Conservation (phyloP, 2,329 filamentous ascomycete genomes). For the Ophiostoma sp. region DNA sequence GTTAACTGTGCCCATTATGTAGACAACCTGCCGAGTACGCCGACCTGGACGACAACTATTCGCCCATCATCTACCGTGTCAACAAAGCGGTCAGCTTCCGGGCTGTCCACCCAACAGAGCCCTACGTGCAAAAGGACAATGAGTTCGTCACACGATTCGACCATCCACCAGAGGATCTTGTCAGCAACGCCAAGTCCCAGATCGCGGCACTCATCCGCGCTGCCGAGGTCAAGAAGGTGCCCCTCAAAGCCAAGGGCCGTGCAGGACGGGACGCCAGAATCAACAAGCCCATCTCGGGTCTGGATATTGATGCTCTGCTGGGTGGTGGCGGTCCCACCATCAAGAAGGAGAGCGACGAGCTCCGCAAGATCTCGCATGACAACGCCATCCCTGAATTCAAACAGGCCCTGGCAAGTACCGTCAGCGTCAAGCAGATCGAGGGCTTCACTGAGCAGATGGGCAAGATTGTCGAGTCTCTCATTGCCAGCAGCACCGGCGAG, state of each 20-base stretch:
- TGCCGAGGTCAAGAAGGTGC: slow-evolving; percentile 85
- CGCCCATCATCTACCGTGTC: slow-evolving; percentile 82
- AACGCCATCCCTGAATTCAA: slow-evolving; percentile 93
- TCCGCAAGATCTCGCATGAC: slow-evolving; percentile 51
- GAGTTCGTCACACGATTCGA: slow-evolving; percentile 69
- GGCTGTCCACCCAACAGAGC: slow-evolving; percentile 69
- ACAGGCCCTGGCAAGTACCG: slow-evolving; percentile 65
- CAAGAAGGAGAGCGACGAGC: slow-evolving; percentile 34
- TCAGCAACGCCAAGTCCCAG: slow-evolving; percentile 55
- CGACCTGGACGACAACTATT: slow-evolving; percentile 77
- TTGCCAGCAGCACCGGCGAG: slow-evolving; percentile 74
- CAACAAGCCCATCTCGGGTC: slow-evolving; percentile 78
- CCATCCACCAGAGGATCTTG: slow-evolving; percentile 66
- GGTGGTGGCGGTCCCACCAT: slow-evolving; percentile 41
- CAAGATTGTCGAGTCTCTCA: slow-evolving; percentile 65
- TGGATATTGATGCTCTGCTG: slow-evolving; percentile 84
- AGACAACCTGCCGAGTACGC: slow-evolving; percentile 66
- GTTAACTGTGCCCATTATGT: slow-evolving; percentile 17
- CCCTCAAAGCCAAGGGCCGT: slow-evolving; percentile 74
- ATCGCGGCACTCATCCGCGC: slow-evolving; percentile 66
- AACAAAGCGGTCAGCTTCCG: slow-evolving; percentile 82
- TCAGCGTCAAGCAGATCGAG: slow-evolving; percentile 62
- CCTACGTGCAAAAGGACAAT: slow-evolving; percentile 61
- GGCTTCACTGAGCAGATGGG: slow-evolving; percentile 74
- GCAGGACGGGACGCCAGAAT: slow-evolving; percentile 63